Evolutionary conservation across 768 basidiomycete genomes (phyloP).

Genomic region (Cyathus striatus): DNA sequence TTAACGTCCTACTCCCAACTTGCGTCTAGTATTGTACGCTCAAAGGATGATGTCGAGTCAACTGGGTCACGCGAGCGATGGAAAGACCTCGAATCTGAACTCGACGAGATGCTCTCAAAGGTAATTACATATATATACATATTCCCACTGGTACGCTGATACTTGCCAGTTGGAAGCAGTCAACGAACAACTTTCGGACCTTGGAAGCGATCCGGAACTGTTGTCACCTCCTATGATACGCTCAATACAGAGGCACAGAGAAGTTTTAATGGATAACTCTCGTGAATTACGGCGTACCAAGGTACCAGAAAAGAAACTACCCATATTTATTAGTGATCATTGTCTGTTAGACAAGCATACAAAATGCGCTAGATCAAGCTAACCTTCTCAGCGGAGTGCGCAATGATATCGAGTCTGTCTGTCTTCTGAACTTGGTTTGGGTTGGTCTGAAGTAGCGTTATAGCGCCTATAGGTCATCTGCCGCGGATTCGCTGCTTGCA

Average conservation of each 20-base stretch:
- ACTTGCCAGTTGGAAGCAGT: constrained; percentile 71
- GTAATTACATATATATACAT: constrained; percentile 29
- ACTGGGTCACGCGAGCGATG: constrained; percentile 66
- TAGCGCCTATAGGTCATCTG: constrained; percentile 88
- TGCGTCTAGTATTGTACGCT: constrained; percentile 58
- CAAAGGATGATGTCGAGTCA: constrained; percentile 61
- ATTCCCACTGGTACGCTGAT: background rate
- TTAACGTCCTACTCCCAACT: constrained; percentile 88
- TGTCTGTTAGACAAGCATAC: constrained; percentile 56
- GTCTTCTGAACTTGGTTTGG: too few relatives aligned
- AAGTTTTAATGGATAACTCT: constrained; percentile 83
- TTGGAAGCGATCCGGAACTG: constrained; percentile 64
- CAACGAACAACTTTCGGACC: constrained; percentile 68
- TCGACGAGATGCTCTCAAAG: constrained; percentile 84
- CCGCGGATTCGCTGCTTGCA: constrained; percentile 79
- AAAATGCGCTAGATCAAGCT: constrained; percentile 78
- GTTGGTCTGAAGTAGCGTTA: too few relatives aligned
- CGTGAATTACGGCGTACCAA: constrained; percentile 85
- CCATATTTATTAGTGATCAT: background rate
- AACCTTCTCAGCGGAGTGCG: constrained; percentile 87
- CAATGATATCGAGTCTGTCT: constrained; percentile 88
- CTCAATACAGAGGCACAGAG: constrained; percentile 85
- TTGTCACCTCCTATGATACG: constrained; percentile 84
- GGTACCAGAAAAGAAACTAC: constrained; percentile 38
- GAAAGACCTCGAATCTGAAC: constrained; percentile 80